These are phyloP conservation scores for Penicillium expansum DNA, from an alignment of 2,329 filamentous ascomycete species.

Conservation along the genomic window DNA sequence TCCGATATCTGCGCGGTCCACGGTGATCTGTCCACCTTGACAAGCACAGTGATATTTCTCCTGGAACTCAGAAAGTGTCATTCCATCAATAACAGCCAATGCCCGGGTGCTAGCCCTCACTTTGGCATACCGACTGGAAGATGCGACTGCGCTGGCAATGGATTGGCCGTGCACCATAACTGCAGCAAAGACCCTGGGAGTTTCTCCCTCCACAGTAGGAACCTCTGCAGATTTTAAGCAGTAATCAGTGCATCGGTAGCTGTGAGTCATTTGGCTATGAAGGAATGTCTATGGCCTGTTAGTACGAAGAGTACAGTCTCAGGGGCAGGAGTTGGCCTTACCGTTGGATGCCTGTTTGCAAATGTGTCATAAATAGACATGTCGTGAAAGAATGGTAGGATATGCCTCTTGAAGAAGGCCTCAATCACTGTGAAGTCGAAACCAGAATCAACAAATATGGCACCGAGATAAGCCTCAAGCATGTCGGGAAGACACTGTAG, in stretches of 20 bases:
- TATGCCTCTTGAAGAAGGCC: constrained; percentile 70
- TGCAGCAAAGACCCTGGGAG: constrained; percentile 60
- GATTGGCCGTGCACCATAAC: constrained; percentile 73
- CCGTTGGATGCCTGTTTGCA: constrained; percentile 78
- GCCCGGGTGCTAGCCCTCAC: constrained; percentile 49
- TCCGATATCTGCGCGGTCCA: constrained; percentile 22
- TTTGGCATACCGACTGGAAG: constrained; percentile 71
- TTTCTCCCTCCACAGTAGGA: constrained; percentile 45
- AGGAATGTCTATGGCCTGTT: constrained; percentile 58
- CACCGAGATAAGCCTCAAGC: constrained; percentile 83
- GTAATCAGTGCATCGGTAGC: constrained; percentile 65
- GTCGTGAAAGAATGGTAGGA: constrained; percentile 76
- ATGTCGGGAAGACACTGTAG: constrained; percentile 69
- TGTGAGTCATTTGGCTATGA: constrained; percentile 59
- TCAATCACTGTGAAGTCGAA: constrained; percentile 75
- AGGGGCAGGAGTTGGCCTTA: constrained; percentile 24
- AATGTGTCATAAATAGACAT: constrained; percentile 86
- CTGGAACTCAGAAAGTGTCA: constrained; percentile 59
- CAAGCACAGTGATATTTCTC: constrained; percentile 65
- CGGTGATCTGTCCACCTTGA: constrained; percentile 17
- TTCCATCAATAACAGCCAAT: constrained; percentile 45
- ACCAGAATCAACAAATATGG: constrained; percentile 82
- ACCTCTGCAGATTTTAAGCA: constrained; percentile 49
- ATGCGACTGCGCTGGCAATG: constrained; percentile 59
- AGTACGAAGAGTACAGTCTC: background rate